phyloP scores from a whole-genome alignment of 176 grass and related monocot species.

The Themeda triandra region DNA sequence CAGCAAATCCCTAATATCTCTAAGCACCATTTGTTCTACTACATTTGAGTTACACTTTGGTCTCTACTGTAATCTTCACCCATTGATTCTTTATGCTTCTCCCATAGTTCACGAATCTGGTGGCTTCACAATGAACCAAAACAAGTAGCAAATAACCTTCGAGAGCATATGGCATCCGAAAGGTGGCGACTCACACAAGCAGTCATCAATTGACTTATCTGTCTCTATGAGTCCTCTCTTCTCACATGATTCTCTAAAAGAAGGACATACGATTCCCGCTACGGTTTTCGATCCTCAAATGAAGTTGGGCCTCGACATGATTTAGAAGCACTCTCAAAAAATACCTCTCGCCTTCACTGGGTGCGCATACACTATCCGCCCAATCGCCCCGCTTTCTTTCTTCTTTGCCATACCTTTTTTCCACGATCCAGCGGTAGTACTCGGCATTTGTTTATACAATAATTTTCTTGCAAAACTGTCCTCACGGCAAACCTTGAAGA shows the following conservation, averaged over 20 bases:
- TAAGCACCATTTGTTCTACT: background rate
- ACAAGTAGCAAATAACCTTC: background rate
- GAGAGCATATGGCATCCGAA: background rate
- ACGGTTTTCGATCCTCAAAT: background rate
- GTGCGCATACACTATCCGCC: background rate
- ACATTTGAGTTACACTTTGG: background rate
- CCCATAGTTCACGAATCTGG: background rate
- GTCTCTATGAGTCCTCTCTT: background rate
- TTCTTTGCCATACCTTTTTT: background rate
- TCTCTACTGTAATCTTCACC: no score
- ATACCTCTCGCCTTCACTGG: background rate
- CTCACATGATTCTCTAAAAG: background rate
- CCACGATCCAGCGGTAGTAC: background rate
- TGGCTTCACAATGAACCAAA: background rate
- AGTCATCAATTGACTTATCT: background rate
- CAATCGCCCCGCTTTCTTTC: background rate
- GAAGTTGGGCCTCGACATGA: background rate
- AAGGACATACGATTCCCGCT: background rate
- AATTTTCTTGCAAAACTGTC: background rate
- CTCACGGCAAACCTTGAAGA: background rate
- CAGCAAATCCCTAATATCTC: background rate
- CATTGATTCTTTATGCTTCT: background rate
- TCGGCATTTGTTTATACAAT: background rate
- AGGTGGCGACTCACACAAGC: background rate
- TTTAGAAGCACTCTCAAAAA: background rate